These are phyloP conservation scores for Erythrophleum ivorense DNA, from an alignment of 331 rosid species.

Conservation along the genomic window DNA sequence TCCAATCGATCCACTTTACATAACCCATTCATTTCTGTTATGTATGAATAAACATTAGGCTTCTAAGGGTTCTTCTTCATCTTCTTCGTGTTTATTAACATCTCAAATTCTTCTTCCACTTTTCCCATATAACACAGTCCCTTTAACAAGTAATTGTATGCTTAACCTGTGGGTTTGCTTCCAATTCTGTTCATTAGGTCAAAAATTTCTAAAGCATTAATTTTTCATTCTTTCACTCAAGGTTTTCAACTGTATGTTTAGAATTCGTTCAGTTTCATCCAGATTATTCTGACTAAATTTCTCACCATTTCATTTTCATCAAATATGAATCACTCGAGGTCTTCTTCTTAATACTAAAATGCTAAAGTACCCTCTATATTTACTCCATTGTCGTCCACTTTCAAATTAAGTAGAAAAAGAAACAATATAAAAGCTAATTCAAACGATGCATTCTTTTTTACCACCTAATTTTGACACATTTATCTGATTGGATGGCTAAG, in stretches of 20 bases:
- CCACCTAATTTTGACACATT: too few species aligned
- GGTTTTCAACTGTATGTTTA: conserved; percentile 2
- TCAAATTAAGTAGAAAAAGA: too few species aligned
- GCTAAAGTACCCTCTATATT: too few species aligned
- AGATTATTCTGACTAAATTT: conserved; percentile 31
- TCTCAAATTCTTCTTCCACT: conserved; percentile 74
- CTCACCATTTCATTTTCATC: too few species aligned
- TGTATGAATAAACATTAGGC: conserved; percentile 63
- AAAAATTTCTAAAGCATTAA: conserved; percentile 63
- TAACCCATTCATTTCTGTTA: too few species aligned
- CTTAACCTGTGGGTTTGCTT: conserved; percentile 49
- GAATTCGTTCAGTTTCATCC: conserved; percentile 57
- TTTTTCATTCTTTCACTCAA: conserved; percentile 49
- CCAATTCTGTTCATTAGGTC: conserved; percentile 53
- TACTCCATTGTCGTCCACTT: too few species aligned
- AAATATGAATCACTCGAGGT: too few species aligned
- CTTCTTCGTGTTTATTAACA: conserved; percentile 46
- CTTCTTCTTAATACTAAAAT: too few species aligned
- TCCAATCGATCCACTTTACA: too few species aligned
- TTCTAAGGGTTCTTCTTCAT: conserved; percentile 29
- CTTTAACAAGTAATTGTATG: conserved; percentile 72
- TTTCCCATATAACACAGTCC: conserved; percentile 85
- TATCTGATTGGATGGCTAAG: too few species aligned
- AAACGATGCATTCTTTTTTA: too few species aligned
- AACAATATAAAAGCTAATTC: too few species aligned